These are phyloP conservation scores for Santalum album DNA, from an alignment of 164 flowering plant species.

Conservation along the genomic window DNA sequence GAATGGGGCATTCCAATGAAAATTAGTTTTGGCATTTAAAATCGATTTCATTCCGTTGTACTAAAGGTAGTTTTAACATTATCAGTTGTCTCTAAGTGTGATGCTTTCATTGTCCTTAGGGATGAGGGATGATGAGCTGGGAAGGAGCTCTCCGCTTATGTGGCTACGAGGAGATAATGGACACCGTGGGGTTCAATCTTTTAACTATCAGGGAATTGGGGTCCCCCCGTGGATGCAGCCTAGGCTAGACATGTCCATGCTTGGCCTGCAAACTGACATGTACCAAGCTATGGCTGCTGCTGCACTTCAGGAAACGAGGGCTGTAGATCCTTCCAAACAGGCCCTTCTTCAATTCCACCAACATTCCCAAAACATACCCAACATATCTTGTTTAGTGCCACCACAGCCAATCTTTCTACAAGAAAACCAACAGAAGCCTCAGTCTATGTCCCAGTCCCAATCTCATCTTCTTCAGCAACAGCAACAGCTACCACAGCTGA, in stretches of 20 bases:
- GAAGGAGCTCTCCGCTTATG: slow-evolving; percentile 64
- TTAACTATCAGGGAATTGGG: slow-evolving; percentile 81
- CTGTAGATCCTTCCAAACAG: slow-evolving; percentile 49
- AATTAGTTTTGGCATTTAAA: too few relatives aligned
- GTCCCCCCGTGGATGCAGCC: slow-evolving; percentile 83
- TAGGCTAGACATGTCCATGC: slow-evolving; percentile 66
- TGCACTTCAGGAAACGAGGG: slow-evolving; percentile 76
- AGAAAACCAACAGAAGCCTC: slow-evolving; percentile 33
- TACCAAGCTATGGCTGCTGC: slow-evolving; percentile 89
- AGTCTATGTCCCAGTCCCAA: slow-evolving; percentile 15
- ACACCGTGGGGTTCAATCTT: slow-evolving; percentile 54
- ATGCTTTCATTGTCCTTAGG: slow-evolving; percentile 27
- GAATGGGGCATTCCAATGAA: too few relatives aligned
- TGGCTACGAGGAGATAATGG: slow-evolving; percentile 71
- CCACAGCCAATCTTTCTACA: slow-evolving; percentile 47
- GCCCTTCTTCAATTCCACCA: slow-evolving; percentile 56
- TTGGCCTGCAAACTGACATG: slow-evolving; percentile 68
- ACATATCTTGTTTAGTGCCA: too few relatives aligned
- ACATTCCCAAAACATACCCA: slow-evolving; percentile 40
- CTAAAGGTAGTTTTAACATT: too few relatives aligned
- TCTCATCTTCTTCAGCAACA: slow-evolving; percentile 22
- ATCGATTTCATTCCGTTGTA: too few relatives aligned
- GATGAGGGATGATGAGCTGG: slow-evolving; percentile 66
- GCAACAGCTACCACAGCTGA: slow-evolving; percentile 17
- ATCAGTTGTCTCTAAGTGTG: too few relatives aligned